Evolutionary conservation across 2,329 filamentous ascomycete species (phyloP).

Genomic region (Phialophora chinensis): DNA sequence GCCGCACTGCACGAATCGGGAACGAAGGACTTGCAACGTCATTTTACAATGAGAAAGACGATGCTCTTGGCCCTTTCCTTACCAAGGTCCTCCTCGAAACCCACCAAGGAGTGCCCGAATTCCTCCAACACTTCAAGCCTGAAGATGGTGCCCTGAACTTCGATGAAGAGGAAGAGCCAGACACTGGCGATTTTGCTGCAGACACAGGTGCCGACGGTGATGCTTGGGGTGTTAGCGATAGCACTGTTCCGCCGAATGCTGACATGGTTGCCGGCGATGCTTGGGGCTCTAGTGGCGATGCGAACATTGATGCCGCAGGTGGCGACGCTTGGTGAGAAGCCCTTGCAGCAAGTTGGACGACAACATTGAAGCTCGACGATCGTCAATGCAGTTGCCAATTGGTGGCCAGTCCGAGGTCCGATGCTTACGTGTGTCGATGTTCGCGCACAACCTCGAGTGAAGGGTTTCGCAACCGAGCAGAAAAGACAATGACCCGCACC

Average conservation of each 20-base stretch:
- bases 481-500: background rate
- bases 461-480: background rate
- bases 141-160: conserved; percentile 52
- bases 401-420: background rate
- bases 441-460: background rate
- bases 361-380: background rate
- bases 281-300: conserved; percentile 22
- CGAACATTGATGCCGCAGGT: background rate
- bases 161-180: conserved; percentile 61
- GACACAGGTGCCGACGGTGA: conserved; percentile 35
- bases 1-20: conserved; percentile 92
- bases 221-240: conserved; percentile 30
- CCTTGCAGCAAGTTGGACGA: background rate
- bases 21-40: conserved; percentile 85
- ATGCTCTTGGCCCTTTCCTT: conserved; percentile 73
- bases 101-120: conserved; percentile 79
- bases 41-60: conserved; percentile 81
- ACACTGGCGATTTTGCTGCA: conserved; percentile 36
- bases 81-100: conserved; percentile 83
- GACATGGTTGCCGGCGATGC: conserved; percentile 12
- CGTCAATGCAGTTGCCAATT: background rate
- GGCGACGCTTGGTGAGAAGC: background rate
- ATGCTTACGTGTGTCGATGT: background rate
- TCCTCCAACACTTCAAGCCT: conserved; percentile 67
- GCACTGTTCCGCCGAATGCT: background rate